Conservation (phyloP, 768 basidiomycete species). For the Russula brevipes region DNA sequence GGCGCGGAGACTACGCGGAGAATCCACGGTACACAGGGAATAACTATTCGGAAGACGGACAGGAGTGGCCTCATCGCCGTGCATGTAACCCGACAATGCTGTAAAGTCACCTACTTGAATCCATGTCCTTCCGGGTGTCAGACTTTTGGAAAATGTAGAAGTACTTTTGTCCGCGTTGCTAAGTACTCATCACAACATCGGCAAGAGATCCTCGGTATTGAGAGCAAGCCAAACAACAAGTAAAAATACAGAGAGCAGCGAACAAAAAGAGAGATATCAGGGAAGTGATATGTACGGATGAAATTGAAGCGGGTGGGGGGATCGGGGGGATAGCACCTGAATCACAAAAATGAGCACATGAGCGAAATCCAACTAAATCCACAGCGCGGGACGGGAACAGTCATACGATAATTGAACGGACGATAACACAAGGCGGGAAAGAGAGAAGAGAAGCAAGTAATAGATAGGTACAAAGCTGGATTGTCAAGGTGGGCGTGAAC, state of each 20-base stretch:
- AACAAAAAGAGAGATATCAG: constrained; percentile 12
- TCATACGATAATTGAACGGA: constrained; percentile 22
- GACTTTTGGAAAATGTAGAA: not conserved
- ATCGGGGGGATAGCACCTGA: constrained; percentile 18
- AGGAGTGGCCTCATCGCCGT: too few species aligned
- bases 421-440: constrained; percentile 21
- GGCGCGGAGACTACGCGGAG: constrained; percentile 10
- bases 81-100: too few species aligned
- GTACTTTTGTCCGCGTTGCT: constrained; percentile 17
- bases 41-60: too few species aligned
- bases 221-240: constrained; percentile 25
- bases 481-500: constrained; percentile 26
- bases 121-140: not conserved
- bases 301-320: constrained; percentile 24
- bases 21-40: not conserved
- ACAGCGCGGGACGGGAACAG: constrained; percentile 9
- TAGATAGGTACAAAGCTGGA: constrained; percentile 17
- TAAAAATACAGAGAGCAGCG: constrained; percentile 25
- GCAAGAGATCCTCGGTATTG: constrained; percentile 23
- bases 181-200: constrained; percentile 20
- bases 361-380: constrained; percentile 25
- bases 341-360: constrained; percentile 22
- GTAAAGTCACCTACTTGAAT: not conserved
- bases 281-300: constrained; percentile 18
- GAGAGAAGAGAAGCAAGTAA: constrained; percentile 17